Percentiles rank a stretch among this genome's conserved stretches.
Evolutionary conservation across 768 basidiomycete genomes (phyloP).

Genomic region (Sarcodon sp.): DNA sequence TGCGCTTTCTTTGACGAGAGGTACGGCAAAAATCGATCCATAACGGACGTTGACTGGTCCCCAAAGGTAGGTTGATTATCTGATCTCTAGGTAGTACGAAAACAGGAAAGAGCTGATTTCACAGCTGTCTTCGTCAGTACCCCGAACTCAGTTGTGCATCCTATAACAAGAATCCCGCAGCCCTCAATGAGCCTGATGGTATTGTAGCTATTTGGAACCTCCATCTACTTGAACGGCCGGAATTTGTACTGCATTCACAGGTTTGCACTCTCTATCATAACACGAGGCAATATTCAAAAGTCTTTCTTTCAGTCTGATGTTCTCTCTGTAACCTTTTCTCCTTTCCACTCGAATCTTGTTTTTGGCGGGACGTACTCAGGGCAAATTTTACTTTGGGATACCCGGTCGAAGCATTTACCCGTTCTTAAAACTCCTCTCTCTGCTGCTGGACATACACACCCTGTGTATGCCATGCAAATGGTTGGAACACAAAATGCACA

Average conservation of each 20-base stretch:
- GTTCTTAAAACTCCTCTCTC: conserved; percentile 95
- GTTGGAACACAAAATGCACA: conserved; percentile 98
- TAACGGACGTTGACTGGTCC: conserved; percentile 97
- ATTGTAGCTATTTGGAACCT: conserved; percentile 97
- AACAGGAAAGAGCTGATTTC: not conserved
- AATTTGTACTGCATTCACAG: conserved; percentile 98
- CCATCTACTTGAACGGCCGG: conserved; percentile 88
- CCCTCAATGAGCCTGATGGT: conserved; percentile 91
- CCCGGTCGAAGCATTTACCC: conserved; percentile 89
- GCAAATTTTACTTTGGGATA: conserved; percentile 97
- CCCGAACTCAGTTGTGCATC: conserved; percentile 92
- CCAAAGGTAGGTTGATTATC: conserved; percentile 57
- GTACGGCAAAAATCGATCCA: conserved; percentile 85
- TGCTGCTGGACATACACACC: conserved; percentile 94
- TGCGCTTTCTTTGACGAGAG: conserved; percentile 90
- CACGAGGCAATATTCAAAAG: conserved; percentile 5
- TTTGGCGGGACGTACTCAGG: conserved; percentile 99
- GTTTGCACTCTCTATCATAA: conserved; percentile 30
- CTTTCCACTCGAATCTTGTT: conserved; percentile 93
- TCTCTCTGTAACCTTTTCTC: conserved; percentile 91
- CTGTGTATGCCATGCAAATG: conserved; percentile 97
- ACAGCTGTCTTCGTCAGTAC: conserved; percentile 38
- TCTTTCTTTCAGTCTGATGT: conserved; percentile 71
- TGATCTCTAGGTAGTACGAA: not conserved
- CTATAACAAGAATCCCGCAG: conserved; percentile 94